Evolutionary conservation across 768 basidiomycete species (phyloP).

Genomic region (Suillus lakei): DNA sequence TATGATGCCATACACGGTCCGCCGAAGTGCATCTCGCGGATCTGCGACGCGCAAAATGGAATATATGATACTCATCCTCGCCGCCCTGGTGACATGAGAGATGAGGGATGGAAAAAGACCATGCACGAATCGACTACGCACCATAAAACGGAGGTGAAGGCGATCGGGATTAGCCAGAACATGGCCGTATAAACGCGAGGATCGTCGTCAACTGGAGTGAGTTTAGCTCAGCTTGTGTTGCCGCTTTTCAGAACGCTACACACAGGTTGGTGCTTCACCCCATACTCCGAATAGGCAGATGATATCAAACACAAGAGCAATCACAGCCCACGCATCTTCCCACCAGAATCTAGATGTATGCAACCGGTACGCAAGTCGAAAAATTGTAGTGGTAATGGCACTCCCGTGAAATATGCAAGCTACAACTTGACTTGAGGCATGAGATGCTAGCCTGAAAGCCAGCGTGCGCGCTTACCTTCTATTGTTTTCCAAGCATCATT

Average conservation of each 20-base stretch:
- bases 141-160: conserved; percentile 26
- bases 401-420: conserved; percentile 17
- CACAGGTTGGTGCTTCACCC: conserved; percentile 14
- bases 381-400: conserved; percentile 23
- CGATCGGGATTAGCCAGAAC: conserved; percentile 24
- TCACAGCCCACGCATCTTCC: conserved; percentile 32
- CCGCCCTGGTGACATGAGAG: conserved; percentile 20
- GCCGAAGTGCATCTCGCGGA: conserved; percentile 15
- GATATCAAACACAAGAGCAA: conserved; percentile 28
- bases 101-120: neutral
- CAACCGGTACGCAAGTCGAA: conserved; percentile 28
- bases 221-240: neutral
- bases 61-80: conserved; percentile 32
- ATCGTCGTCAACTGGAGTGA: neutral
- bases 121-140: conserved; percentile 13
- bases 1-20: conserved; percentile 21
- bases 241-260: conserved; percentile 7
- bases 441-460: neutral
- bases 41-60: conserved; percentile 28
- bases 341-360: conserved; percentile 25
- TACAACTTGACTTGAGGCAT: neutral
- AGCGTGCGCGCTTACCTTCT: neutral
- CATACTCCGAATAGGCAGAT: conserved; percentile 25
- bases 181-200: neutral
- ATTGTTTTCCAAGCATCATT: neutral